Percentiles rank a stretch among this genome's conserved stretches.
Conservation (phyloP, 495 filamentous ascomycete species). For the Zalerion maritima region DNA sequence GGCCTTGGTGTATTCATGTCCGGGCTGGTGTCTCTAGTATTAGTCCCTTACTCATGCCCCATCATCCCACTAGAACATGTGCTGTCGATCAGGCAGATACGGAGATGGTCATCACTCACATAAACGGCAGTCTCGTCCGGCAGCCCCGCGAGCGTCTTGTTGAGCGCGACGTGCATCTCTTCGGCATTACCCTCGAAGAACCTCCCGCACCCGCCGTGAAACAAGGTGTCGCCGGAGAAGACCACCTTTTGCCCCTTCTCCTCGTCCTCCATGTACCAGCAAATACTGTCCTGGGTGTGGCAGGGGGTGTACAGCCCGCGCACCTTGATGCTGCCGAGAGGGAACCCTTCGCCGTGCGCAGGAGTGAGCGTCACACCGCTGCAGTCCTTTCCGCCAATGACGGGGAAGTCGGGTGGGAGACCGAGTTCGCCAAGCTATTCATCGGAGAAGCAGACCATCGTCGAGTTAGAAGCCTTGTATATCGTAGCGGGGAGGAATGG, state of each 20-base stretch:
- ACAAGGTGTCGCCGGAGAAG: constrained; percentile 93
- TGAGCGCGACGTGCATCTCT: constrained; percentile 88
- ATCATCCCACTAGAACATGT: background rate
- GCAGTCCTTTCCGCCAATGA: constrained; percentile 85
- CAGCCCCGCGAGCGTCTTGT: constrained; percentile 63
- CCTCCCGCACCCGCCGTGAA: constrained; percentile 88
- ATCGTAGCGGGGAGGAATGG: background rate
- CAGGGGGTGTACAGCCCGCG: constrained; percentile 91
- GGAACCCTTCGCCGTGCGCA: constrained; percentile 59
- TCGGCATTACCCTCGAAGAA: constrained; percentile 89
- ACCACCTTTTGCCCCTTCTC: constrained; percentile 67
- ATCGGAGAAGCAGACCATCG: constrained; percentile 1
- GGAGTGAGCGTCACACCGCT: constrained; percentile 62
- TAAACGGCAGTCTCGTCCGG: constrained; percentile 92
- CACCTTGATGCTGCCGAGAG: constrained; percentile 72
- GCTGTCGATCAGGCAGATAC: background rate
- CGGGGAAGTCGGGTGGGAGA: constrained; percentile 37
- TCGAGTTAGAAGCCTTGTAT: constrained; percentile 3
- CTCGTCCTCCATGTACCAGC: constrained; percentile 70
- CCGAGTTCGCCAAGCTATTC: constrained; percentile 53
- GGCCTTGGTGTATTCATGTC: constrained; percentile 92
- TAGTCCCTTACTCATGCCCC: too few relatives aligned
- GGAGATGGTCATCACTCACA: constrained; percentile 31
- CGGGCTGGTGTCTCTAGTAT: constrained; percentile 42
- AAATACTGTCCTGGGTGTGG: constrained; percentile 97